Conservation (phyloP, 441 rosid genomes). For the Pelargonium cotyledonis region DNA sequence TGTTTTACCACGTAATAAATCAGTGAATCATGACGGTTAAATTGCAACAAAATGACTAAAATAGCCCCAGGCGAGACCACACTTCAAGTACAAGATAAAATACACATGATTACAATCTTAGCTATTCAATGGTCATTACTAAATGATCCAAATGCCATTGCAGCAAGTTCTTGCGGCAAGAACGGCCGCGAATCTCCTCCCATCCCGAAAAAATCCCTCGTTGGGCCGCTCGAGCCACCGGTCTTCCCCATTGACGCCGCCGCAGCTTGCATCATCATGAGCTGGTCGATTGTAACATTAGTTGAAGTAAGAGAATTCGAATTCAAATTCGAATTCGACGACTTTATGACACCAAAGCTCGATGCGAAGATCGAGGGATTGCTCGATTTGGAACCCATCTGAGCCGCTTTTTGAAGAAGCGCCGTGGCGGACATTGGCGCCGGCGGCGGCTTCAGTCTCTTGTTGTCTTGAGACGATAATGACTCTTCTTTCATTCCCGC, state of each 20-base stretch:
- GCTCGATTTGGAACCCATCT: constrained; percentile 44
- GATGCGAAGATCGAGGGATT: constrained; percentile 34
- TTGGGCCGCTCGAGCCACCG: constrained; percentile 34
- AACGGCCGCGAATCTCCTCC: constrained; percentile 44
- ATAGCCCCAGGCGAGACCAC: no score
- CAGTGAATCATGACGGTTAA: no score
- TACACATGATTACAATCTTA: no score
- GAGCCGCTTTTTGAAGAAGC: constrained; percentile 46
- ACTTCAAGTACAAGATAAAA: no score
- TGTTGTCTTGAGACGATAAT: constrained; percentile 24
- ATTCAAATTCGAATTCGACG: constrained; percentile 14
- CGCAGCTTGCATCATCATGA: constrained; percentile 30
- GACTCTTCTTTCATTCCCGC: constrained; percentile 49
- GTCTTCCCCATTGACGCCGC: constrained; percentile 26
- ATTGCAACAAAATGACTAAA: no score
- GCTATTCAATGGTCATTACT: constrained; percentile 20
- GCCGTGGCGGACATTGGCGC: constrained; percentile 53
- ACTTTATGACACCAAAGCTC: constrained; percentile 30
- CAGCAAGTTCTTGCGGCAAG: constrained; percentile 42
- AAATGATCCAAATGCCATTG: constrained; percentile 37
- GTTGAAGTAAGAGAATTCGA: no score
- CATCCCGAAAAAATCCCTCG: constrained; percentile 80
- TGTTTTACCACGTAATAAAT: no score
- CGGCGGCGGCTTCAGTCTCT: constrained; percentile 29
- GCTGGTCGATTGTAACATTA: no score